A percentile compares a stretch with the other conserved stretches of the same genome.
These are phyloP conservation scores for Umbelopsis vinacea DNA, from an alignment of 192 early-diverging fungal genomes.

Conservation along the genomic window DNA sequence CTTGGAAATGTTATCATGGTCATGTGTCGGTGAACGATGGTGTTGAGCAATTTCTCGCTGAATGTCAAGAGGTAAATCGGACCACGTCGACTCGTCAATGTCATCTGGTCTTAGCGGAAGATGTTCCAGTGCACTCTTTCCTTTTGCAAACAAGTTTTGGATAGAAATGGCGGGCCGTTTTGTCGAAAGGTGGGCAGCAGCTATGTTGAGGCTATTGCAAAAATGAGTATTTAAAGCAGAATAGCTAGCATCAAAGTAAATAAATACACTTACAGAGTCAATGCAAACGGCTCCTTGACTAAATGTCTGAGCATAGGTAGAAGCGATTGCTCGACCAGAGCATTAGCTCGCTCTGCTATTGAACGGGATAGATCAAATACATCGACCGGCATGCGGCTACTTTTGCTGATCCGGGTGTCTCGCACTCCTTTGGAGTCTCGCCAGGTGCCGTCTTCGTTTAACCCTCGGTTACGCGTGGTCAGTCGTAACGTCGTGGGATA, in stretches of 20 bases:
- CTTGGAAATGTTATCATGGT: not conserved
- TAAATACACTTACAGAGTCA: conserved; percentile 23
- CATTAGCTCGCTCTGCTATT: conserved; percentile 11
- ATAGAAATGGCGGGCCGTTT: conserved; percentile 15
- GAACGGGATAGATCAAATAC: conserved; percentile 24
- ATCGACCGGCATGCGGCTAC: conserved; percentile 35
- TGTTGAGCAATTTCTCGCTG: not conserved
- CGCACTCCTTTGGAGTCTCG: not conserved
- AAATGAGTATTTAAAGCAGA: not conserved
- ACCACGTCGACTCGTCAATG: conserved; percentile 17
- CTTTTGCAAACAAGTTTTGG: conserved; percentile 5
- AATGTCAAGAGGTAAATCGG: conserved; percentile 22
- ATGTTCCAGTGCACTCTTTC: not conserved
- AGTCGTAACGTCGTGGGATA: conserved; percentile 34
- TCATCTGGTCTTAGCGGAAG: not conserved
- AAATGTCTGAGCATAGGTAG: conserved; percentile 14
- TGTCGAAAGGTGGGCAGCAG: conserved; percentile 15
- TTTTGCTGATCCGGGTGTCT: conserved; percentile 29
- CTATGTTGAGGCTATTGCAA: conserved; percentile 21
- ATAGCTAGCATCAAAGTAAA: not conserved
- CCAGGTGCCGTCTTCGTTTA: not conserved
- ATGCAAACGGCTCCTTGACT: conserved; percentile 23
- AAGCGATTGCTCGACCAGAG: conserved; percentile 15
- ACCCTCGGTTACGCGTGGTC: conserved; percentile 24
- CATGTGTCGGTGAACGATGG: not conserved